Percentiles rank a stretch among this genome's conserved stretches.
Conservation (phyloP, 768 basidiomycete genomes). For the Chlorophyllum brunneum region DNA sequence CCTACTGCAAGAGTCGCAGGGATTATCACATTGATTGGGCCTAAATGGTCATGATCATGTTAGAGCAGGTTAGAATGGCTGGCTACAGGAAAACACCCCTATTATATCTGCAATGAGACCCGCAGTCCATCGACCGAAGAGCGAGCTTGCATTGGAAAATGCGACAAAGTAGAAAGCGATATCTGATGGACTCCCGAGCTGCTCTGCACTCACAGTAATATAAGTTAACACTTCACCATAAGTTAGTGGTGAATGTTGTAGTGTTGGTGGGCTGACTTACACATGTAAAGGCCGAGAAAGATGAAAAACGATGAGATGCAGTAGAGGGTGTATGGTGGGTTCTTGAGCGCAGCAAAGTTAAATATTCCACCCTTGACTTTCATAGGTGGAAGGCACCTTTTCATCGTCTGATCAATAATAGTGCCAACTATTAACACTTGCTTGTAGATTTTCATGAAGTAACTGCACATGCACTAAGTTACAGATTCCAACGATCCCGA, state of each 20-base stretch:
- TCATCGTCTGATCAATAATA: conserved; percentile 33
- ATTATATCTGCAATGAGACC: conserved; percentile 53
- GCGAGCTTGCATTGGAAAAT: conserved; percentile 64
- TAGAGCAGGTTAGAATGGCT: neutral
- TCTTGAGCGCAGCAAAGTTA: conserved; percentile 50
- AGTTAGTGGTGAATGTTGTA: too few relatives aligned
- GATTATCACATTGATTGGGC: conserved; percentile 50
- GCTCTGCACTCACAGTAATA: conserved; percentile 53
- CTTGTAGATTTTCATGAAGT: neutral
- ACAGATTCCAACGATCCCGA: conserved; percentile 44
- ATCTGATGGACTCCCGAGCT: conserved; percentile 42
- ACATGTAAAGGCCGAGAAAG: conserved; percentile 70
- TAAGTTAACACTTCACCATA: conserved; percentile 56
- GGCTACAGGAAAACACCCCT: too few relatives aligned
- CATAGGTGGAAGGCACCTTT: conserved; percentile 52
- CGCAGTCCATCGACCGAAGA: conserved; percentile 54
- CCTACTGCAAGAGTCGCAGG: conserved; percentile 60
- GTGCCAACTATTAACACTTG: neutral
- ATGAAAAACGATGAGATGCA: conserved; percentile 51
- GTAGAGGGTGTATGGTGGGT: conserved; percentile 51
- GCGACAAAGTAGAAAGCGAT: conserved; percentile 65
- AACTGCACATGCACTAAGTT: conserved; percentile 44
- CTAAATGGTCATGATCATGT: neutral
- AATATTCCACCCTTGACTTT: conserved; percentile 55
- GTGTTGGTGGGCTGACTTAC: conserved; percentile 23